Conservation (phyloP, 1,284 basidiomycete genomes). For the Mycena sp. region DNA sequence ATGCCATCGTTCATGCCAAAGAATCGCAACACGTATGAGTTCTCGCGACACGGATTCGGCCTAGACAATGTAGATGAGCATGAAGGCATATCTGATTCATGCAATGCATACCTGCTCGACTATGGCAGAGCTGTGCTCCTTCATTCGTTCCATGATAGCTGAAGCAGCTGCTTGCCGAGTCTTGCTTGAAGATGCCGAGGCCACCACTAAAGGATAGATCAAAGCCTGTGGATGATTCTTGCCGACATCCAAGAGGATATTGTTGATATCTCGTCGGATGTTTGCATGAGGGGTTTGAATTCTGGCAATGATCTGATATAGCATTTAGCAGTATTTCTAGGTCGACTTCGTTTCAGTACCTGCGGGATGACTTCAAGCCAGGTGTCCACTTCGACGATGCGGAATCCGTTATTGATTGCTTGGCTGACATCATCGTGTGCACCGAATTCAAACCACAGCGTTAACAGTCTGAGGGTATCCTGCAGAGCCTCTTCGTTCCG, state of each 20-base stretch:
- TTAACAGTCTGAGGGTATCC: conserved; percentile 93
- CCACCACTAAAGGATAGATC: conserved; percentile 98
- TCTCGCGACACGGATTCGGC: conserved; percentile 94
- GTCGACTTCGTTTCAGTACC: too few relatives aligned
- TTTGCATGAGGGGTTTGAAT: conserved; percentile 94
- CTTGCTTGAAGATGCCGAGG: conserved; percentile 93
- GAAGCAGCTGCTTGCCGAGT: conserved; percentile 88
- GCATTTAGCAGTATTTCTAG: too few relatives aligned
- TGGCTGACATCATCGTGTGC: conserved; percentile 91
- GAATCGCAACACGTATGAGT: conserved; percentile 95
- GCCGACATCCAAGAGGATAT: conserved; percentile 92
- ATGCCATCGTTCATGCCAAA: conserved; percentile 99
- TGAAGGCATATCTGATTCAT: neutral
- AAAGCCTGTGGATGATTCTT: conserved; percentile 97
- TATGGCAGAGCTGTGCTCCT: conserved; percentile 89
- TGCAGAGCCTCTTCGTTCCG: conserved; percentile 94
- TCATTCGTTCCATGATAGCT: conserved; percentile 93
- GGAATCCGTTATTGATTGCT: conserved; percentile 91
- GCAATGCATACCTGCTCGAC: conserved; percentile 80
- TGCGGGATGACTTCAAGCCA: conserved; percentile 99
- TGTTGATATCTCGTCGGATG: conserved; percentile 91
- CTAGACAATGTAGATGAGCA: conserved; percentile 47
- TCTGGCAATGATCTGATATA: conserved; percentile 92
- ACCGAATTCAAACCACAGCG: conserved; percentile 99
- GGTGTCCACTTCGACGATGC: conserved; percentile 93